These are phyloP conservation scores for Zygnema circumcarinatum DNA, from an alignment of 139 green algal genomes.

Conservation along the genomic window DNA sequence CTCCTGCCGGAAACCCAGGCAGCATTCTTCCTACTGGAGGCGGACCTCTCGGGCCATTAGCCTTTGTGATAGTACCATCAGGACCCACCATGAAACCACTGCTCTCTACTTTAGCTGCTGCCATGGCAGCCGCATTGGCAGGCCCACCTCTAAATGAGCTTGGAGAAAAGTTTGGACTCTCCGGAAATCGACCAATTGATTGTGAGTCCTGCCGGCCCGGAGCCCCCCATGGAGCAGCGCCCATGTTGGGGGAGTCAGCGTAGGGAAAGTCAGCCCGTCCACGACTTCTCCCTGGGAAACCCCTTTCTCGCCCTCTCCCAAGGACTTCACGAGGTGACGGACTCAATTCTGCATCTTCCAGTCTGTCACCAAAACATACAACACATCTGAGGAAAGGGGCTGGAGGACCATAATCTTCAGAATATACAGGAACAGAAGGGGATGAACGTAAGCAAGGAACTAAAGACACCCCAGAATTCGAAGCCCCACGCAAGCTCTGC, in stretches of 20 bases:
- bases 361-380: no score
- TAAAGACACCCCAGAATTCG: no score
- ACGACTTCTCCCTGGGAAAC: background rate
- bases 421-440: no score
- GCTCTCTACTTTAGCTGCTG: slow-evolving; percentile 26
- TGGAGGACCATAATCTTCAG: no score
- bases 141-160: background rate
- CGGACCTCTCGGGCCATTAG: background rate
- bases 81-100: slow-evolving; percentile 22
- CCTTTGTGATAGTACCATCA: slow-evolving; percentile 33
- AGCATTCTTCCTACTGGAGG: background rate
- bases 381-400: no score
- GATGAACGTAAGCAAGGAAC: no score
- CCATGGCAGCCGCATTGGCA: slow-evolving; percentile 33
- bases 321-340: background rate
- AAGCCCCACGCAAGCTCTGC: no score
- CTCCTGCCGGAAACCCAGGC: background rate
- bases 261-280: background rate
- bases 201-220: background rate
- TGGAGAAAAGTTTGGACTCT: background rate
- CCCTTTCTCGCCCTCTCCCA: background rate
- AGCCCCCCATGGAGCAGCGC: background rate
- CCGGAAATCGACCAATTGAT: background rate
- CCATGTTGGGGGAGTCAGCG: background rate
- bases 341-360: background rate